phyloP scores from a whole-genome alignment of 2,329 filamentous ascomycete species.

The Calonectria naviculata region DNA sequence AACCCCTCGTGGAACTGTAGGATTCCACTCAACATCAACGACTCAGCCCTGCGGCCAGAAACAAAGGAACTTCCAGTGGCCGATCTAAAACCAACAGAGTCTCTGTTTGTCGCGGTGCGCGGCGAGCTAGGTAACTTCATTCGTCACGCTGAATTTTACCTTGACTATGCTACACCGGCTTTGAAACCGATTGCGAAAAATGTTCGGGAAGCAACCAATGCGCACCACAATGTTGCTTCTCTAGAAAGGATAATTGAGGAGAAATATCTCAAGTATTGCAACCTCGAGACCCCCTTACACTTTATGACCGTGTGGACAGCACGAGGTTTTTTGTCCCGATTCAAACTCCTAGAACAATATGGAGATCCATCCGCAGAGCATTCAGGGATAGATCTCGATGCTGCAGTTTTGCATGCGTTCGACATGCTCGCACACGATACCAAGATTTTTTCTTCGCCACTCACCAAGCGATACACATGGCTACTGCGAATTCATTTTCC shows the following conservation, averaged over 20 bases:
- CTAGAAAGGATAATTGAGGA: constrained; percentile 50
- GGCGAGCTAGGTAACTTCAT: constrained; percentile 52
- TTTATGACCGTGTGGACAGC: constrained; percentile 45
- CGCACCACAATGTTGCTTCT: background rate
- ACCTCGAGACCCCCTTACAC: constrained; percentile 52
- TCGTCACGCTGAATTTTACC: constrained; percentile 46
- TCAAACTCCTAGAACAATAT: constrained; percentile 58
- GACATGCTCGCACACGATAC: constrained; percentile 6
- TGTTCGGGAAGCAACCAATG: background rate
- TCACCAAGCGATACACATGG: constrained; percentile 3
- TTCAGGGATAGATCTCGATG: background rate
- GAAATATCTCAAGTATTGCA: constrained; percentile 56
- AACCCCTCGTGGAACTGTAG: constrained; percentile 54
- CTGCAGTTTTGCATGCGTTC: background rate
- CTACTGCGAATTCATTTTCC: constrained; percentile 7
- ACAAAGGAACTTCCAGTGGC: constrained; percentile 47
- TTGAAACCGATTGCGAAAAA: constrained; percentile 38
- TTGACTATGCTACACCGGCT: constrained; percentile 44
- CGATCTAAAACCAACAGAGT: constrained; percentile 50
- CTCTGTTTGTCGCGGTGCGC: constrained; percentile 54
- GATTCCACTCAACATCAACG: constrained; percentile 56
- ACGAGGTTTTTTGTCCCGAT: constrained; percentile 54
- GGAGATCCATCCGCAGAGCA: background rate
- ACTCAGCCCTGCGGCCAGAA: constrained; percentile 56
- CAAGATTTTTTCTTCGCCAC: background rate